These are phyloP conservation scores for Metschnikowia lochheadii DNA, from an alignment of 805 yeast genomes.

Conservation along the genomic window DNA sequence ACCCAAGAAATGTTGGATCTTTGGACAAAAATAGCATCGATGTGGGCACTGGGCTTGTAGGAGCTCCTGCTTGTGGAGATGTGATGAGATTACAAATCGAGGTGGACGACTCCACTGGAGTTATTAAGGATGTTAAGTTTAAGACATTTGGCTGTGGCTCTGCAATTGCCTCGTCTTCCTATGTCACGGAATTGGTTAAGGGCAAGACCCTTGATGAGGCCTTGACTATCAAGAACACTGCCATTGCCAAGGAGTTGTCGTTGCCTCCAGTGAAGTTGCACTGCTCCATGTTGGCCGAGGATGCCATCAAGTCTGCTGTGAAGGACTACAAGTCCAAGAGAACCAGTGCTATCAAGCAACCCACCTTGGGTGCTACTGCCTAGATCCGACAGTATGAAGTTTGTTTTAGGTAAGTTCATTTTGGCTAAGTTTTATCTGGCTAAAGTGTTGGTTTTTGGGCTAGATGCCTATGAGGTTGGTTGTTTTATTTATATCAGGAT, in stretches of 20 bases:
- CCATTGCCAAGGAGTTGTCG: constrained; percentile 89
- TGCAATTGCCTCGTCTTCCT: constrained; percentile 94
- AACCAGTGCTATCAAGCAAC: constrained; percentile 31
- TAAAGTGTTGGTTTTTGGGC: background rate
- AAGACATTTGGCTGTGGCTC: constrained; percentile 99
- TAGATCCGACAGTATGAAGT: background rate
- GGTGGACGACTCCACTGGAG: constrained; percentile 85
- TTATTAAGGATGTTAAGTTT: constrained; percentile 91
- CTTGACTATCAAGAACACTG: constrained; percentile 84
- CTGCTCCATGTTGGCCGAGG: constrained; percentile 98
- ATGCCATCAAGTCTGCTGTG: constrained; percentile 95
- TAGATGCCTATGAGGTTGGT: background rate
- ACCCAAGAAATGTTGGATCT: constrained; percentile 96
- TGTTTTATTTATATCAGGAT: background rate
- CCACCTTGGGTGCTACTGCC: constrained; percentile 50
- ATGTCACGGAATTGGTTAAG: constrained; percentile 90
- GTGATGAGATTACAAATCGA: constrained; percentile 96
- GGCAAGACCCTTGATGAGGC: constrained; percentile 96
- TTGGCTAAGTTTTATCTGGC: no score
- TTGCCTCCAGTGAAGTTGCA: constrained; percentile 97
- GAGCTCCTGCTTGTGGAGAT: constrained; percentile 99
- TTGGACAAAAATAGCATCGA: constrained; percentile 68
- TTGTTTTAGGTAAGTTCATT: background rate
- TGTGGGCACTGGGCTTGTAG: constrained; percentile 97
- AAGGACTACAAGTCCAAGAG: constrained; percentile 91